Evolutionary conservation across 805 yeast species (phyloP), one percentile per base, ranked within the genome.

Genomic region (Saccharomyces cerevisiae): DNA sequence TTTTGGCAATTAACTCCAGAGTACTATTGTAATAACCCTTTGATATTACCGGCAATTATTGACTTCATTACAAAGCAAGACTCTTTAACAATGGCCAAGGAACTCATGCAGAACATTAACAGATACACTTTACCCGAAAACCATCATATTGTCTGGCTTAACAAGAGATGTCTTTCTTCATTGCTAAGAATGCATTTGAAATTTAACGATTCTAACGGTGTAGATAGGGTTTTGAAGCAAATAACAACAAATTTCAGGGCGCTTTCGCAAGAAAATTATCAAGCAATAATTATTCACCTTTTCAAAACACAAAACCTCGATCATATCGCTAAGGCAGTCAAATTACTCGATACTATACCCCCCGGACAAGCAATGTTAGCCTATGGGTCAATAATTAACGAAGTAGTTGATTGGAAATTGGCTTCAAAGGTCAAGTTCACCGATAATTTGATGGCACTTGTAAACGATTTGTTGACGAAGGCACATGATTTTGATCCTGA

Each of bases 191-290:
- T 66, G 65, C 70, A 67, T 41, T 46, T 68, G 22, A 50, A 51
- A 6, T 68, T 67, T 46, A 59, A 61, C n/a, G 69, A 66, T 47
- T 59, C 68, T 14, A 54, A 52, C 11, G 67, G 69, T 50, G 69
- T 67, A 8, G 66, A 67, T 47, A 52, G 57, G 17, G 61, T 62
- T 2, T 50, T 66, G 8, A 61, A 58, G 46, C 61, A 61, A 41
- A 67, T 67, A 13, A 55, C 43, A 1, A 60, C 58, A 1, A 54
- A 48, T n/a, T 59, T 57, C 49, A 65, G 62, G 4, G 48, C 50
- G 14, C 55, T 60, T 14, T 63, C 67, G 2, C 53, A 57, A 22
- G 61, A 60, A 11, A 59, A 64, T 51, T 62, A 63, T 36, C 58
- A 57, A 32, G 61, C 65, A 1, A 58, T 68, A 6, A 53, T 62